A percentile compares a stretch with the other conserved stretches of the same genome.
Evolutionary conservation across 805 yeast species (phyloP).

Genomic region (Metschnikowia proteae): DNA sequence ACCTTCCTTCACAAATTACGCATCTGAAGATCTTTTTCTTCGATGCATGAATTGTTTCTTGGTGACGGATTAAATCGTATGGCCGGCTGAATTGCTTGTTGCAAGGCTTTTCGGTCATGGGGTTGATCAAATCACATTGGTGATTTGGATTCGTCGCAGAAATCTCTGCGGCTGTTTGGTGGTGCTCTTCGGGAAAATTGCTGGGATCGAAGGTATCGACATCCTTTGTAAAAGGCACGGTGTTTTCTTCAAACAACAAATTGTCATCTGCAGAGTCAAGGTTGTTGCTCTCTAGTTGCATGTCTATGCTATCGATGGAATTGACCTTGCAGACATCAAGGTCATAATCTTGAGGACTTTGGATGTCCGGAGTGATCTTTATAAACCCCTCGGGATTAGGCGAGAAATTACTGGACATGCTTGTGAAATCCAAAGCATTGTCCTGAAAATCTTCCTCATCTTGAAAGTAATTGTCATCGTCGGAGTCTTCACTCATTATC

Average conservation of each 20-base stretch:
- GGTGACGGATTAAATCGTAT: conserved; percentile 44
- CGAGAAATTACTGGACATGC: not conserved
- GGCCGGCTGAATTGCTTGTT: conserved; percentile 78
- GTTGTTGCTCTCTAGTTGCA: conserved; percentile 5
- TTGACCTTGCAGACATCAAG: conserved; percentile 4
- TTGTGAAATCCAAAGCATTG: conserved; percentile 1
- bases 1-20: conserved; percentile 45
- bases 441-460: conserved; percentile 31
- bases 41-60: conserved; percentile 46
- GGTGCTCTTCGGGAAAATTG: conserved; percentile 8
- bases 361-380: conserved; percentile 7
- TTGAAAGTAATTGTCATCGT: conserved; percentile 36
- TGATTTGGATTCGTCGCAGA: conserved; percentile 40
- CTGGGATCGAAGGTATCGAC: not conserved
- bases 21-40: conserved; percentile 45
- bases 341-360: conserved; percentile 6
- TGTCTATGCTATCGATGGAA: conserved; percentile 9
- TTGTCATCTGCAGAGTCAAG: not conserved
- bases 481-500: conserved; percentile 38
- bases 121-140: conserved; percentile 57
- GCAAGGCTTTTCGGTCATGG: conserved; percentile 62
- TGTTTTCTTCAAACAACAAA: not conserved
- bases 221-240: not conserved
- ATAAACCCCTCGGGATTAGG: conserved; percentile 3
- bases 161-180: conserved; percentile 30